A percentile compares a stretch with the other conserved stretches of the same genome.
phyloP scores from a whole-genome alignment of 1,139 yeast species.

The Blastobotrys petasosporus region DNA sequence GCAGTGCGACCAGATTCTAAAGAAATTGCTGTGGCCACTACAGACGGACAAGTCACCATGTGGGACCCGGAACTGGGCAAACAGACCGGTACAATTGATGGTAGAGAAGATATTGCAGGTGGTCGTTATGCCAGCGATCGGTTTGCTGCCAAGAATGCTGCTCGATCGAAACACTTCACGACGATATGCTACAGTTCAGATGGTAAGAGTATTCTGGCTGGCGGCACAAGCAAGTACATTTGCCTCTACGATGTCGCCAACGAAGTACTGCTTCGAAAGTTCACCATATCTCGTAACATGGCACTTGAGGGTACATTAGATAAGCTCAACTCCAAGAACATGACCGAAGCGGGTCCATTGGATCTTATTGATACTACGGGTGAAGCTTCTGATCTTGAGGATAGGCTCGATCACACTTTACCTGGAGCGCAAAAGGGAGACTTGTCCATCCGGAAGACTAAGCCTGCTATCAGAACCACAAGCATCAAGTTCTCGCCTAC shows the following conservation, averaged over 20 bases:
- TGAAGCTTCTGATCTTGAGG: conserved; percentile 80
- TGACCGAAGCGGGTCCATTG: conserved; percentile 85
- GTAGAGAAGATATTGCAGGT: conserved; percentile 75
- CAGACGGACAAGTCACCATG: conserved; percentile 80
- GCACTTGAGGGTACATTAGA: conserved; percentile 83
- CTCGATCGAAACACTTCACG: conserved; percentile 78
- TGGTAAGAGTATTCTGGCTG: conserved; percentile 82
- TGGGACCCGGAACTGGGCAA: conserved; percentile 80
- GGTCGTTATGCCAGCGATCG: conserved; percentile 84
- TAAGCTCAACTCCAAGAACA: conserved; percentile 66
- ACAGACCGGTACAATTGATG: conserved; percentile 80
- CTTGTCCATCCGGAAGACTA: conserved; percentile 65
- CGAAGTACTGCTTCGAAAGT: conserved; percentile 76
- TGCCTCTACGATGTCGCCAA: conserved; percentile 86
- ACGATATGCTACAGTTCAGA: conserved; percentile 83
- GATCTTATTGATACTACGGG: conserved; percentile 81
- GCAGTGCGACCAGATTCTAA: conserved; percentile 90
- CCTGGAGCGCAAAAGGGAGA: conserved; percentile 94
- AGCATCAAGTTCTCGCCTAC: conserved; percentile 83
- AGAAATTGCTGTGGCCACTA: conserved; percentile 78
- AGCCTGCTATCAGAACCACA: conserved; percentile 78
- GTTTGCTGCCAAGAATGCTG: conserved; percentile 72
- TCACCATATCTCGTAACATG: conserved; percentile 84
- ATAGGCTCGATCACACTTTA: conserved; percentile 63
- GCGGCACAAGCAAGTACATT: conserved; percentile 86